These are phyloP conservation scores for Penicillium sp. DNA, from an alignment of 2,329 filamentous ascomycete genomes.

Conservation along the genomic window DNA sequence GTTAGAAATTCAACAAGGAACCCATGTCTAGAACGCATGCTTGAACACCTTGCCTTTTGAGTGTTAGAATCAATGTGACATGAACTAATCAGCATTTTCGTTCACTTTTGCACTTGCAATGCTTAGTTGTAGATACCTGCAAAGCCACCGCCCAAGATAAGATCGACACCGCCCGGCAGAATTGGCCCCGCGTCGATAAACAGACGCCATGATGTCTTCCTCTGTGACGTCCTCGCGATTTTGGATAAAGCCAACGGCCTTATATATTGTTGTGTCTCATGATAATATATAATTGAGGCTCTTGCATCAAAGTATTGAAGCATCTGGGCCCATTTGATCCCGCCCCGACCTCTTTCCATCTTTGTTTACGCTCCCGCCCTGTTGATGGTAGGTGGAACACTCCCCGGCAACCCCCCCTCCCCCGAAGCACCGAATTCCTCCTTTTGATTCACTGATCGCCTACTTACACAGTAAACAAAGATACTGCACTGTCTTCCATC, in stretches of 20 bases:
- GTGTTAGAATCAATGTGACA: background rate
- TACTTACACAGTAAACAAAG: background rate
- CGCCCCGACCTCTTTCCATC: conserved; percentile 4
- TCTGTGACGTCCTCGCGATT: background rate
- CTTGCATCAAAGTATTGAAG: background rate
- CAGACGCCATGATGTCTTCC: conserved; percentile 26
- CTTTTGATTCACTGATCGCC: background rate
- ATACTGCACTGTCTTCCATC: background rate
- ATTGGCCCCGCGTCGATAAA: conserved; percentile 33
- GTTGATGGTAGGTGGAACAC: conserved; percentile 1
- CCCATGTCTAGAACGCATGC: background rate
- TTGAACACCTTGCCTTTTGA: background rate
- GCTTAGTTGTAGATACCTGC: background rate
- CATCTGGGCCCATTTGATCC: background rate
- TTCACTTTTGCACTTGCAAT: background rate
- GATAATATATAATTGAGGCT: background rate
- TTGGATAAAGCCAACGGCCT: background rate
- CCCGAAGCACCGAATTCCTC: background rate
- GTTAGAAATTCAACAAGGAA: background rate
- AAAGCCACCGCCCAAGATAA: conserved; percentile 14
- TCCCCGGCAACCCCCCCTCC: background rate
- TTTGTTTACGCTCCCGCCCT: conserved; percentile 11
- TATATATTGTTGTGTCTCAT: background rate
- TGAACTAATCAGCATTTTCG: background rate
- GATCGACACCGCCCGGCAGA: conserved; percentile 29